Conservation (phyloP, 2,329 filamentous ascomycete species). For the Macroventuria anomochaeta region DNA sequence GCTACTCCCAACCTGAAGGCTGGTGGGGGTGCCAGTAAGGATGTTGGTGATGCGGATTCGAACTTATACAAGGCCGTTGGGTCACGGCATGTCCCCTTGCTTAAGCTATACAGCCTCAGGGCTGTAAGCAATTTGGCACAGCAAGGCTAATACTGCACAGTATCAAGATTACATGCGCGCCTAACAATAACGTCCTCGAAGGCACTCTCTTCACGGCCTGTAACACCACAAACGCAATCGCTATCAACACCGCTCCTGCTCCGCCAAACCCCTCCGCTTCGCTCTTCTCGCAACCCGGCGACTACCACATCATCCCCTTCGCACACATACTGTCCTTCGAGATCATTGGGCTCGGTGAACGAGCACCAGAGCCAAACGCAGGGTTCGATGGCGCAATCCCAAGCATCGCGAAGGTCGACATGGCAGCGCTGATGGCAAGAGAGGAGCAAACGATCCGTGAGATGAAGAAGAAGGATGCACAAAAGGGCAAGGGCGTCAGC, state of each 20-base stretch:
- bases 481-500: slow-evolving; percentile 66
- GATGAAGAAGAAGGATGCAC: slow-evolving; percentile 63
- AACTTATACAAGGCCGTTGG: slow-evolving; percentile 67
- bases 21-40: slow-evolving; percentile 49
- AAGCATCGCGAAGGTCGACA: slow-evolving; percentile 60
- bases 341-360: slow-evolving; percentile 52
- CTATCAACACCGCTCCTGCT: slow-evolving; percentile 62
- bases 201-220: slow-evolving; percentile 68
- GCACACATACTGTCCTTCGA: slow-evolving; percentile 65
- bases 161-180: slow-evolving; percentile 63
- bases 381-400: slow-evolving; percentile 55
- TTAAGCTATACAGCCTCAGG: slow-evolving; percentile 2
- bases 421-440: slow-evolving; percentile 60
- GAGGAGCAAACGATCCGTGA: slow-evolving; percentile 63
- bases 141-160: slow-evolving; percentile 48
- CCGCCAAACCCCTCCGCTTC: slow-evolving; percentile 52
- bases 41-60: slow-evolving; percentile 59
- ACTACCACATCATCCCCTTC: slow-evolving; percentile 68
- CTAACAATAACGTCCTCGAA: slow-evolving; percentile 61
- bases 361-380: slow-evolving; percentile 44
- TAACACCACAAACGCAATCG: slow-evolving; percentile 66
- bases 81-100: slow-evolving; percentile 59
- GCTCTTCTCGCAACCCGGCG: slow-evolving; percentile 52
- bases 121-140: not conserved
- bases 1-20: slow-evolving; percentile 57